phyloP scores from a whole-genome alignment of 192 early-diverging fungal genomes.

The Coemansia asiatica region DNA sequence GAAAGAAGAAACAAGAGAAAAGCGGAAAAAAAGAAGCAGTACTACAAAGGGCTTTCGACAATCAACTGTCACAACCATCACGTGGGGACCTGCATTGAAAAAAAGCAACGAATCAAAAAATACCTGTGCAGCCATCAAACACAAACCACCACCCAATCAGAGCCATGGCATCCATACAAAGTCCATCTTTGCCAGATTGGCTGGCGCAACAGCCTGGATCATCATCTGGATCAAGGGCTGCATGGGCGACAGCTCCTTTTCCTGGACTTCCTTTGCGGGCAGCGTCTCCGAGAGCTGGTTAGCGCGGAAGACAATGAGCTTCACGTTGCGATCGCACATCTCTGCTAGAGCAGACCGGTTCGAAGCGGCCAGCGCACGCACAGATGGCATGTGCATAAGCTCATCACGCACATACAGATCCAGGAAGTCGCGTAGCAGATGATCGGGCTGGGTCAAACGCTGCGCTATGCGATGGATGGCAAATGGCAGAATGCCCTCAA shows the following conservation, averaged over 20 bases:
- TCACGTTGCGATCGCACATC: slow-evolving; percentile 54
- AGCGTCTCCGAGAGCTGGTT: slow-evolving; percentile 41
- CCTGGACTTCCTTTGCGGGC: slow-evolving; percentile 40
- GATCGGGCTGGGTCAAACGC: slow-evolving; percentile 79
- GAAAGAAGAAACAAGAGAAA: neutral
- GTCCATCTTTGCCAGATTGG: slow-evolving; percentile 95
- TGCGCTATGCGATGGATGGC: slow-evolving; percentile 82
- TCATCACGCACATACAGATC: slow-evolving; percentile 95
- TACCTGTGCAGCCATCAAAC: neutral
- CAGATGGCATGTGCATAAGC: slow-evolving; percentile 70
- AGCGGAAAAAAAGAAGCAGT: neutral
- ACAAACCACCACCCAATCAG: slow-evolving; percentile 22
- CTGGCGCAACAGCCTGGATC: slow-evolving; percentile 83
- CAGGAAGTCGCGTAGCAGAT: slow-evolving; percentile 92
- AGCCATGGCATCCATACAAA: slow-evolving; percentile 89
- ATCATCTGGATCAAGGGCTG: slow-evolving; percentile 91
- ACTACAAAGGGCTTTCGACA: neutral
- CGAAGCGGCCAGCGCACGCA: slow-evolving; percentile 55
- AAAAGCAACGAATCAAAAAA: neutral
- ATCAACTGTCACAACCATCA: neutral
- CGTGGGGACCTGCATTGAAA: neutral
- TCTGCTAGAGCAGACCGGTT: slow-evolving; percentile 45
- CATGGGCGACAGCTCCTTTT: slow-evolving; percentile 53
- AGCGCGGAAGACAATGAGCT: slow-evolving; percentile 38
- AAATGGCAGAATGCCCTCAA: slow-evolving; percentile 89